Evolutionary conservation across 768 basidiomycete species (phyloP).

Genomic region (Ephemerocybe angulata): DNA sequence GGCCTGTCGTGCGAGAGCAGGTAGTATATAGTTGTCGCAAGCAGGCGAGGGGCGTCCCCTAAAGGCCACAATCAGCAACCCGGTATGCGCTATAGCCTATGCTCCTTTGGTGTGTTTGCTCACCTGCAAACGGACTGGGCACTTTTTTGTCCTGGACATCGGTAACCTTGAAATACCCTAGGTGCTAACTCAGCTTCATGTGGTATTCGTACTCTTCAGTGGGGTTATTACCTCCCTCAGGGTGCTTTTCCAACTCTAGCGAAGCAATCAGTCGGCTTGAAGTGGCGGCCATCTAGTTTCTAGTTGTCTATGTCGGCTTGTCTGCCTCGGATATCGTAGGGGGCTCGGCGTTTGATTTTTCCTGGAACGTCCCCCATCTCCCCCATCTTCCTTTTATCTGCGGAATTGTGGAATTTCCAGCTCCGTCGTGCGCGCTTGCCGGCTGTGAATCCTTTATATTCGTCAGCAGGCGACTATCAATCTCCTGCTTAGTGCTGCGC

Average conservation of each 20-base stretch:
- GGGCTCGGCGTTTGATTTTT: no score
- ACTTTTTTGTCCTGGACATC: constrained; percentile 11
- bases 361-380: no score
- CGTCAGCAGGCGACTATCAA: no score
- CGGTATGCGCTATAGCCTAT: neutral
- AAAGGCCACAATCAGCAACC: neutral
- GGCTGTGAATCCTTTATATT: no score
- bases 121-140: constrained; percentile 17
- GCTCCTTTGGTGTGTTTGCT: neutral
- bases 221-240: neutral
- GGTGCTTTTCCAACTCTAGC: neutral
- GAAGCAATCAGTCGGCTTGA: constrained; percentile 3
- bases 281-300: neutral
- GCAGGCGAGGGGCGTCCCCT: constrained; percentile 22
- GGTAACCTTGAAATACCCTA: constrained; percentile 19
- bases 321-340: no score
- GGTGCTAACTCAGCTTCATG: neutral
- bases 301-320: no score
- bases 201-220: neutral
- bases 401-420: no score
- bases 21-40: constrained; percentile 49
- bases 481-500: no score
- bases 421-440: no score
- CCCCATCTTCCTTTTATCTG: no score
- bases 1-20: constrained; percentile 40